These are phyloP conservation scores for Cronartium ribicola DNA, from an alignment of 1,284 basidiomycete genomes.

Conservation along the genomic window DNA sequence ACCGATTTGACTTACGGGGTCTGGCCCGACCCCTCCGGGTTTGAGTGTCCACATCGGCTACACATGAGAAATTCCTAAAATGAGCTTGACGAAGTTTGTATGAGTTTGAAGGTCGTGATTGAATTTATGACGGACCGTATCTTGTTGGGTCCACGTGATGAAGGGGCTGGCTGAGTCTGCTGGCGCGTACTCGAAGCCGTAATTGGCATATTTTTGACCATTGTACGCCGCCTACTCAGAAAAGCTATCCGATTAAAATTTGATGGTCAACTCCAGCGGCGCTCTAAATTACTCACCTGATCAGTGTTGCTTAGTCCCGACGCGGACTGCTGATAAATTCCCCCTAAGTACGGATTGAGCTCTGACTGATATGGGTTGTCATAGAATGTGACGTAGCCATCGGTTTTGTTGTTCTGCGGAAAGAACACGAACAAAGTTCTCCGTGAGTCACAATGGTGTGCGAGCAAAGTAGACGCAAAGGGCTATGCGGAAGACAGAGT, in stretches of 20 bases:
- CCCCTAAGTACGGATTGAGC: conserved; percentile 49
- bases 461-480: conserved; percentile 37
- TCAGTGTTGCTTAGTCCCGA: conserved; percentile 48
- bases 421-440: conserved; percentile 4
- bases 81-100: conserved; percentile 64
- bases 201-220: conserved; percentile 57
- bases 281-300: conserved; percentile 26
- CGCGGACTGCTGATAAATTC: conserved; percentile 49
- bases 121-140: conserved; percentile 45
- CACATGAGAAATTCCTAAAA: conserved; percentile 62
- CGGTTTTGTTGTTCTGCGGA: conserved; percentile 24
- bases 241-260: conserved; percentile 44
- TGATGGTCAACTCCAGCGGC: background rate
- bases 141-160: conserved; percentile 42
- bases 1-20: conserved; percentile 64
- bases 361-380: conserved; percentile 41
- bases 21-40: conserved; percentile 66
- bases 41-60: conserved; percentile 71
- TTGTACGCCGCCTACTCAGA: conserved; percentile 49
- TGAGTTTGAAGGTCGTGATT: conserved; percentile 51
- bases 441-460: conserved; percentile 44
- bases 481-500: conserved; percentile 39
- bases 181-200: conserved; percentile 60
- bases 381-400: conserved; percentile 38
- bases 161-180: conserved; percentile 19